phyloP scores from a whole-genome alignment of 768 basidiomycete genomes.

The Hygrophoropsis aurantiaca region DNA sequence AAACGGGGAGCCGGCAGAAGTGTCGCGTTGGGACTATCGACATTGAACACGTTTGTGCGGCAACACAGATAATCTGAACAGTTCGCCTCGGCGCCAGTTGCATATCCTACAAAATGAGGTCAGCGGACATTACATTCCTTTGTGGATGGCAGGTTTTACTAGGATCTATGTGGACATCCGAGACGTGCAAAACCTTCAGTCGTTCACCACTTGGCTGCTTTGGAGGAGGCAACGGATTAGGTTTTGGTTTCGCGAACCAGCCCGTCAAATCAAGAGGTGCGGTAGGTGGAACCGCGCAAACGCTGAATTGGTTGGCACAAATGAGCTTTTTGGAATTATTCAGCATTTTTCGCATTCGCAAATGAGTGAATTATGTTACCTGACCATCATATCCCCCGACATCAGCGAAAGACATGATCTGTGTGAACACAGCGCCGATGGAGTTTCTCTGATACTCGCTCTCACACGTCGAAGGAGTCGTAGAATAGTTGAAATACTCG shows the following conservation, averaged over 20 bases:
- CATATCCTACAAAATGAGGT: slow-evolving; percentile 46
- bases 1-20: slow-evolving; percentile 62
- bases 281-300: slow-evolving; percentile 40
- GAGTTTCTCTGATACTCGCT: slow-evolving; percentile 32
- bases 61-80: slow-evolving; percentile 68
- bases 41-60: slow-evolving; percentile 49
- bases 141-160: slow-evolving; percentile 27
- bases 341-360: background rate
- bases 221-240: slow-evolving; percentile 40
- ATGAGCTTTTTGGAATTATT: slow-evolving; percentile 13
- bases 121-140: background rate
- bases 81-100: slow-evolving; percentile 69
- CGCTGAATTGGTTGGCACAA: slow-evolving; percentile 35
- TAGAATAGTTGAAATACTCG: slow-evolving; percentile 39
- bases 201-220: slow-evolving; percentile 43
- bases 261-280: slow-evolving; percentile 42
- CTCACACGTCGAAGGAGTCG: slow-evolving; percentile 26
- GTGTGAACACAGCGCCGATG: slow-evolving; percentile 45
- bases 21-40: slow-evolving; percentile 43
- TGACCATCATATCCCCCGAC: slow-evolving; percentile 51
- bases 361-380: slow-evolving; percentile 21
- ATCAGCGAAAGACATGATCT: slow-evolving; percentile 47
- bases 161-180: slow-evolving; percentile 52
- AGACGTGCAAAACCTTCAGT: slow-evolving; percentile 49
- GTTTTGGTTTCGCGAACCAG: slow-evolving; percentile 56